Evolutionary conservation across 768 basidiomycete genomes (phyloP), one percentile per base, ranked within the genome.

Genomic region (Kwoniella sp.): DNA sequence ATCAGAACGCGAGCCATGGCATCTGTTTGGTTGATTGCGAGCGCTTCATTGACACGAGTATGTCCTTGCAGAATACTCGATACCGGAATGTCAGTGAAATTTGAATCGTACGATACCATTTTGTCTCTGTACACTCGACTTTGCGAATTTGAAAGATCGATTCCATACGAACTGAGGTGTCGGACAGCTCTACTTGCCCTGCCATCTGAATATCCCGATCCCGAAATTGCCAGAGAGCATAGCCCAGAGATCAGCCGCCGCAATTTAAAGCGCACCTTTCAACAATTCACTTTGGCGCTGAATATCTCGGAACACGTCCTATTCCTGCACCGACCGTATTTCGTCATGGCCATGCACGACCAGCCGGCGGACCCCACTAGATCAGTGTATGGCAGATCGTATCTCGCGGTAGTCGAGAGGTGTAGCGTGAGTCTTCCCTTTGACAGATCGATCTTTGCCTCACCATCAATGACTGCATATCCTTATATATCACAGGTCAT

Each of bases 291-390:
- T 2, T 58, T 72, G 10, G 68, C 70, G 1, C 26, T 72, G 9
- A 67, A 58, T 33, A 57, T 72, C n/a, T 69, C 65, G 17, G 68
- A 69, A 37, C 59, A 47, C 27, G 55, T 69, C 25, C 21, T 72
- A 12, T 52, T 60, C 65, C 59, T 72, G 15, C 60, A 67, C 51
- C 54, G 70, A 51, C 68, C 68, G 6, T 72, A 67, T 47, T 72
- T 72, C 44, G 51, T 65, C 24, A 66, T 55, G 48, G 68, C 68
- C 30, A 60, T 69, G 37, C 47, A 54, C 25, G 65, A 72, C n/a
- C 30, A 48, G 29, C 62, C 62, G 9, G 25, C 44, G n/a, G 64
- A 72, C 27, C 70, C 68, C 2, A 64, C 65, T 6, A 33, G 60
- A 19, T 61, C 61, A 1, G 27, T 56, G 6, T 61, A 67, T 55